Conservation (phyloP, 495 filamentous ascomycete species). For the Penicillium cosmopolitanum region DNA sequence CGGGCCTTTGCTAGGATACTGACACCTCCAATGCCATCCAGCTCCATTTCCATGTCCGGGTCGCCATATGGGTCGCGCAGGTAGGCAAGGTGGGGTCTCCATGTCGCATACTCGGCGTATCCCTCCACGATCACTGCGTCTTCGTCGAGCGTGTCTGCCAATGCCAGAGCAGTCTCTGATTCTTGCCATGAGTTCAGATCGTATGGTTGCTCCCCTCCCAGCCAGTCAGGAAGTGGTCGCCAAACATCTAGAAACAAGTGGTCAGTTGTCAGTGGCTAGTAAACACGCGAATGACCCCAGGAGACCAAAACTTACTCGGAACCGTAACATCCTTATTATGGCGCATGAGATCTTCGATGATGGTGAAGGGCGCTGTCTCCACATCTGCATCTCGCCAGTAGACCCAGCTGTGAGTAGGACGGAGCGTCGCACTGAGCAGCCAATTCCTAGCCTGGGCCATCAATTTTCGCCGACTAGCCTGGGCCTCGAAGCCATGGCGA, state of each 20-base stretch:
- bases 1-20: conserved; percentile 95
- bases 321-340: conserved; percentile 99
- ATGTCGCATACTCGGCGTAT: conserved; percentile 98
- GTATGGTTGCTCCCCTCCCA: conserved; percentile 98
- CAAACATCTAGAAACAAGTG: conserved; percentile 75
- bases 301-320: conserved; percentile 72
- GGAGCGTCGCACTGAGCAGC: conserved; percentile 89
- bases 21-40: conserved; percentile 96
- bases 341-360: conserved; percentile 96
- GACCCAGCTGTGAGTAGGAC: conserved; percentile 97
- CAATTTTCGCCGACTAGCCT: conserved; percentile 88
- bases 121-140: conserved; percentile 99
- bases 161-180: conserved; percentile 90
- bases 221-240: conserved; percentile 98
- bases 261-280: too few species aligned
- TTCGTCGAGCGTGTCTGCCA: conserved; percentile 95
- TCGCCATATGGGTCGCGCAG: conserved; percentile 96
- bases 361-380: conserved; percentile 93
- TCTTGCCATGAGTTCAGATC: conserved; percentile 99
- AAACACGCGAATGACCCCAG: neutral
- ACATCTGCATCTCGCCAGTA: conserved; percentile 99
- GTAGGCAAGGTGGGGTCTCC: conserved; percentile 97
- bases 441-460: conserved; percentile 99
- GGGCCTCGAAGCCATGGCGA: conserved; percentile 95
- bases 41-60: conserved; percentile 99